Conservation (phyloP, 2,329 filamentous ascomycete species). For the Diaporthe destruens region DNA sequence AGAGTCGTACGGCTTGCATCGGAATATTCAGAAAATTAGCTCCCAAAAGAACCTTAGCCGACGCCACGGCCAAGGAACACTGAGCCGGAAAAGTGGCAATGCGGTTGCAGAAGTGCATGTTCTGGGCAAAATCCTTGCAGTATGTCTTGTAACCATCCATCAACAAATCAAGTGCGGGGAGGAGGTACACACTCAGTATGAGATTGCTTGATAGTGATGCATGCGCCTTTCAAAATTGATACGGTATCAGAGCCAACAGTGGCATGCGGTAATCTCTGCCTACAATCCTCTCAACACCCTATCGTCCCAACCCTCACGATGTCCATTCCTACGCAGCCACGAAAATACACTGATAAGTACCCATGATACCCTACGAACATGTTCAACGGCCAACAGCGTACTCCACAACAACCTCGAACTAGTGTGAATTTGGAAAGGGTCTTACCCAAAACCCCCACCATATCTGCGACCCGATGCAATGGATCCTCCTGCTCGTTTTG, state of each 20-base stretch:
- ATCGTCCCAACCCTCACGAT: not conserved
- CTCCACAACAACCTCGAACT: too few relatives aligned
- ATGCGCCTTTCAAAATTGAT: not conserved
- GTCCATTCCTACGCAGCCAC: not conserved
- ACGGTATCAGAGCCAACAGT: not conserved
- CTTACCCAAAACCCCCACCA: not conserved
- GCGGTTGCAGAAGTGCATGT: not conserved
- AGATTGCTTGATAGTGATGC: not conserved
- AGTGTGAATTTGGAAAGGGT: not conserved
- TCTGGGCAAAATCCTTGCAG: not conserved
- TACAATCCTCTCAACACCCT: not conserved
- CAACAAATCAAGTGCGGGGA: not conserved
- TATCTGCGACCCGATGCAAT: not conserved
- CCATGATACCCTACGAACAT: not conserved
- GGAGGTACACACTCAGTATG: not conserved
- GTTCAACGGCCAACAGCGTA: not conserved
- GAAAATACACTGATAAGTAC: not conserved
- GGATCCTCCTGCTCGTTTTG: slow-evolving; percentile 6
- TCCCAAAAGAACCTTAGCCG: not conserved
- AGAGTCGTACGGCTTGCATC: not conserved
- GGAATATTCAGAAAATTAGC: not conserved
- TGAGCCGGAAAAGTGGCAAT: not conserved
- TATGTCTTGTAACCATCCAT: not conserved
- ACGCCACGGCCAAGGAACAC: not conserved
- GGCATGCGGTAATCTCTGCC: too few relatives aligned